phyloP scores from a whole-genome alignment of 2,329 filamentous ascomycete species.

The Lecanicillium sp. region DNA sequence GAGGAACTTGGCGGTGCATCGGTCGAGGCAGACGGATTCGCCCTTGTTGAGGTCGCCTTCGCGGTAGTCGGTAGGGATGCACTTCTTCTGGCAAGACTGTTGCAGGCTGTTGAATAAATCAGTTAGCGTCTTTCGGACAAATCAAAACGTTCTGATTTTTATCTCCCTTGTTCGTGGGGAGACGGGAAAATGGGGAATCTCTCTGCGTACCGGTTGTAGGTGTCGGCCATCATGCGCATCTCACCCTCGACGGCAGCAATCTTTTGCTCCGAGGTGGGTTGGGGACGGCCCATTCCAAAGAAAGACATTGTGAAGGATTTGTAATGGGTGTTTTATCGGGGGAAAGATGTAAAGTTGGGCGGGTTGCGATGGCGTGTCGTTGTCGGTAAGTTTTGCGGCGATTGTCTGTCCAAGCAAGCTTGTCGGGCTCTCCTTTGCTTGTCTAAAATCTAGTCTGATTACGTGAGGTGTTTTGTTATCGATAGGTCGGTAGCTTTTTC shows the following conservation, averaged over 20 bases:
- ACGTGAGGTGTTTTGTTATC: slow-evolving; percentile 7
- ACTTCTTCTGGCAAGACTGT: slow-evolving; percentile 88
- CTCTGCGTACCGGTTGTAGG: slow-evolving; percentile 96
- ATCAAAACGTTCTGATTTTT: too few relatives aligned
- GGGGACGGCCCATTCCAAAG: slow-evolving; percentile 52
- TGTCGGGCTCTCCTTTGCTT: slow-evolving; percentile 5
- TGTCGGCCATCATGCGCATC: slow-evolving; percentile 95
- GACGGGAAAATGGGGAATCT: too few relatives aligned
- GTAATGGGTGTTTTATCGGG: not conserved
- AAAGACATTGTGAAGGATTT: slow-evolving; percentile 30
- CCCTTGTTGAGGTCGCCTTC: slow-evolving; percentile 98
- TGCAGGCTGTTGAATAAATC: slow-evolving; percentile 71
- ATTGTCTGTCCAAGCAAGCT: not conserved
- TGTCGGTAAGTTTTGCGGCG: slow-evolving; percentile 1
- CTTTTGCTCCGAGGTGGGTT: slow-evolving; percentile 93
- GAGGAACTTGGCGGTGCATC: slow-evolving; percentile 97
- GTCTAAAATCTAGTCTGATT: slow-evolving; percentile 9
- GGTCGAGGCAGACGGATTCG: slow-evolving; percentile 95
- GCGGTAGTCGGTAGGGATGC: slow-evolving; percentile 85
- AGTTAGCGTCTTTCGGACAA: too few relatives aligned
- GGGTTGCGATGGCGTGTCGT: not conserved
- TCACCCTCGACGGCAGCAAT: slow-evolving; percentile 94
- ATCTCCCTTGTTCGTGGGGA: too few relatives aligned
- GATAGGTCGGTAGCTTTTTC: slow-evolving; percentile 4
- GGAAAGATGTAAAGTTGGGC: not conserved